Conservation (phyloP, 2,329 filamentous ascomycete genomes). For the Sarocladiaceae sp. region DNA sequence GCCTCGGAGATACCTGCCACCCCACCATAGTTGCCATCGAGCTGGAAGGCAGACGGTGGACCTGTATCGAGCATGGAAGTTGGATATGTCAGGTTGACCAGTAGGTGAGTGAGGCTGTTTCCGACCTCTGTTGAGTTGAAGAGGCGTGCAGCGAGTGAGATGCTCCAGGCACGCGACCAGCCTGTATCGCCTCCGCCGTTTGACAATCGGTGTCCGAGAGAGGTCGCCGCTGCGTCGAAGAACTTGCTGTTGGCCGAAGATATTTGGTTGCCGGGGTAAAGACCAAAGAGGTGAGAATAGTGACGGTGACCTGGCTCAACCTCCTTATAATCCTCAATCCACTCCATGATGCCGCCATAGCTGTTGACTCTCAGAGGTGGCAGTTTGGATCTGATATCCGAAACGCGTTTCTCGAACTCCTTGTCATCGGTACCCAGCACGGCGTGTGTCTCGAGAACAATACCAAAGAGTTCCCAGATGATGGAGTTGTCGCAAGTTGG, state of each 20-base stretch:
- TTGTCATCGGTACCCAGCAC: conserved; percentile 3
- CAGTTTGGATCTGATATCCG: conserved; percentile 12
- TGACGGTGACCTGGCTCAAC: conserved; percentile 44
- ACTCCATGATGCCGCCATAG: conserved; percentile 33
- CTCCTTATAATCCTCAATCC: conserved; percentile 30
- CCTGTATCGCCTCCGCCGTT: conserved; percentile 40
- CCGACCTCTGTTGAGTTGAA: conserved; percentile 8
- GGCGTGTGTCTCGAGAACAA: conserved; percentile 3
- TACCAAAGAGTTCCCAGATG: conserved; percentile 12
- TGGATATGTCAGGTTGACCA: conserved; percentile 27
- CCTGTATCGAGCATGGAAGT: conserved; percentile 2
- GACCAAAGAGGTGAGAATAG: conserved; percentile 41
- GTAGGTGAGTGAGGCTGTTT: conserved; percentile 20
- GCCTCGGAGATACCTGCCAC: conserved; percentile 37
- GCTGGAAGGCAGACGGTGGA: conserved; percentile 31
- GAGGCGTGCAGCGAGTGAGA: conserved; percentile 42
- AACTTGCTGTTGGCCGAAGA: conserved; percentile 16
- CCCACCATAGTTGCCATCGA: conserved; percentile 44
- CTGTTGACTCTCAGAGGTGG: conserved; percentile 14
- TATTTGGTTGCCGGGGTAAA: conserved; percentile 34
- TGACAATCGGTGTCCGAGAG: conserved; percentile 21
- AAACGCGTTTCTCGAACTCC: conserved; percentile 9
- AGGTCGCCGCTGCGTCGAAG: conserved; percentile 20
- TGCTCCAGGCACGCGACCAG: conserved; percentile 44
- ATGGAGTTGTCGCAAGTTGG: conserved; percentile 16